Base-by-base conservation (phyloP, 2,329 filamentous ascomycete genomes). In the Paraconiothyrium brasiliense region DNA sequence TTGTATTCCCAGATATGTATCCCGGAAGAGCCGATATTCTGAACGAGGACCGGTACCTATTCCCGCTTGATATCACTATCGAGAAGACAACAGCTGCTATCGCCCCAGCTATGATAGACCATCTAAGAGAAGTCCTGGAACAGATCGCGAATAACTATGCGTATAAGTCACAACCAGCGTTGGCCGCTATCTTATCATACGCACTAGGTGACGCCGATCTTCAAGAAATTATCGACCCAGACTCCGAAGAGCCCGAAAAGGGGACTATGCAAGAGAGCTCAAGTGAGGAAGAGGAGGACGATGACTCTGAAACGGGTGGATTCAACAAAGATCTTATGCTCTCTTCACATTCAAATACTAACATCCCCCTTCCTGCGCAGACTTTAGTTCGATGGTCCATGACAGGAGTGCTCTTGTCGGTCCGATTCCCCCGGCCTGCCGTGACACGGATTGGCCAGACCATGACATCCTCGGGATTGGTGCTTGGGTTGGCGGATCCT, bases 281-380 rank as follows among this genome's bases (percentile, higher is more conserved):
- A 3, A 96, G 92, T 70, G 90, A 93, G 64, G 90, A 93, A 62
- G 92, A 94, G 66, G 92, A 94, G 51, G 80, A 79, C 60, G 90
- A 92, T 61, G 91, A 93, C 66, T 92, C 92, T 52, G 79, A 76
- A 66, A 79, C 81, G 37, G 72, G 74, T 47, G 73, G 74, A 49
- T 73, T 71, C 24, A 76, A 73, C 32, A 81, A 84, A 60, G 84
- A 85, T 59, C 76, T 84, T 22, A 81, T 87, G 64, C 82, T 83
- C 50, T 81, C 82, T 10, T 80, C 84, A 30, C 86, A 86, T 84
- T 76, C 87, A 79, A 88, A 89, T 73, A 84, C 87, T 54, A 89
- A 88, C 71, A 86, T 90, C 4, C 89, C 89, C 5, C 77, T 89
- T 55, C 86, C 87, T 16, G 88, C 86, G 71, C 83, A 82, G 77